Conservation (phyloP, 371 early-diverging fungal species). For the Choanephora cucurbitarum region DNA sequence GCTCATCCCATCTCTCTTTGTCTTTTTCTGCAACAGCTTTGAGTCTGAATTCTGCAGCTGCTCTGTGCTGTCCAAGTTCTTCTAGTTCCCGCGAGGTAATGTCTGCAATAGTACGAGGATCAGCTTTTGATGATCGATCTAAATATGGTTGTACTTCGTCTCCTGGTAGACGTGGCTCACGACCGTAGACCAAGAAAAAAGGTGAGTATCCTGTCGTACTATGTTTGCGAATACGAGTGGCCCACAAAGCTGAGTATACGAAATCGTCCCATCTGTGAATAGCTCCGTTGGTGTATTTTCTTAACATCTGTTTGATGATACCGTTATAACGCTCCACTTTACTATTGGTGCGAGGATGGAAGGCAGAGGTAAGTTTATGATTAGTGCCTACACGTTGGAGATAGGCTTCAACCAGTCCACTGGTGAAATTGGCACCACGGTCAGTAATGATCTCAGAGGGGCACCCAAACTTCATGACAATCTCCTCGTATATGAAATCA, state of each 20-base stretch:
- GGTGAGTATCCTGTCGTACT: constrained; percentile 7
- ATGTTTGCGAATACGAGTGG: constrained; percentile 14
- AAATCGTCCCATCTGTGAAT: constrained; percentile 24
- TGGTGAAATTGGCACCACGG: constrained; percentile 23
- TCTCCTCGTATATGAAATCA: too few species aligned
- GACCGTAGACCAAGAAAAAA: too few species aligned
- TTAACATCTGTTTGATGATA: constrained; percentile 15
- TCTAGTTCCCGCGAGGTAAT: neutral
- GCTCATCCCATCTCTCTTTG: constrained; percentile 5
- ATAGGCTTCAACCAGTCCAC: constrained; percentile 4
- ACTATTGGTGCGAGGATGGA: constrained; percentile 29
- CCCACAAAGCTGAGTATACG: constrained; percentile 17
- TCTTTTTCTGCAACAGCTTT: neutral
- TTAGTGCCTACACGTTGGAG: constrained; percentile 1
- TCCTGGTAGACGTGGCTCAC: constrained; percentile 11
- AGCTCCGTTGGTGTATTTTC: constrained; percentile 18
- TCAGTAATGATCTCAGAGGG: constrained; percentile 30
- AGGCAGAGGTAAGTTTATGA: constrained; percentile 21
- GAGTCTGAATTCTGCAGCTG: too few species aligned
- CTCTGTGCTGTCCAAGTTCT: neutral
- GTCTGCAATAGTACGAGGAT: constrained; percentile 2
- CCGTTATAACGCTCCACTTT: constrained; percentile 25
- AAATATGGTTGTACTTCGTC: constrained; percentile 6
- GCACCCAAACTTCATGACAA: constrained; percentile 36
- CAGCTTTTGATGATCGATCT: neutral